A percentile compares a stretch with the other conserved stretches of the same genome.
Conservation (phyloP, 1,284 basidiomycete genomes). For the Nidula niveotomentosa region DNA sequence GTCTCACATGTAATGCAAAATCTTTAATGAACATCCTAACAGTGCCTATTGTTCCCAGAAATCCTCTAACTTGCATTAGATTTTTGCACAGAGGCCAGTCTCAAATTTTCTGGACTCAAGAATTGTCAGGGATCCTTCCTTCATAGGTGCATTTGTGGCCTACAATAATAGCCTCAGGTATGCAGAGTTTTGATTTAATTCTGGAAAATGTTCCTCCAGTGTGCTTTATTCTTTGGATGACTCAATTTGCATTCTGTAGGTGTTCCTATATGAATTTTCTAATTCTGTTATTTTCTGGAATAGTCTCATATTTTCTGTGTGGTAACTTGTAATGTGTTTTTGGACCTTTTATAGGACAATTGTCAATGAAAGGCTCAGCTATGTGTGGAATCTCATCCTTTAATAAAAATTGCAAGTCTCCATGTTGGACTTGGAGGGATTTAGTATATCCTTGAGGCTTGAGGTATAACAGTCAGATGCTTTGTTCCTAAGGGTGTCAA, state of each 20-base stretch:
- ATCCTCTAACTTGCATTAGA: slow-evolving; percentile 8
- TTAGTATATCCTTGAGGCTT: slow-evolving; percentile 33
- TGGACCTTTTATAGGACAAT: slow-evolving; percentile 27
- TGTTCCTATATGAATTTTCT: slow-evolving; percentile 33
- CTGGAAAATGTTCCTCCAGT: slow-evolving; percentile 15
- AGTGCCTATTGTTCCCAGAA: slow-evolving; percentile 22
- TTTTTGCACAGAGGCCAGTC: slow-evolving; percentile 7
- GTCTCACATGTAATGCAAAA: slow-evolving; percentile 17
- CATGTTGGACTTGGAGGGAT: slow-evolving; percentile 26
- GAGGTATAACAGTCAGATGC: slow-evolving; percentile 11
- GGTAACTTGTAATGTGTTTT: slow-evolving; percentile 17
- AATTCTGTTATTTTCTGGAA: slow-evolving; percentile 26
- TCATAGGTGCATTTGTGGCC: slow-evolving; percentile 15
- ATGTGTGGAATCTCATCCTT: slow-evolving; percentile 27
- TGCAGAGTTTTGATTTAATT: slow-evolving; percentile 19
- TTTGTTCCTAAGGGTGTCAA: slow-evolving; percentile 15
- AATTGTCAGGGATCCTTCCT: slow-evolving; percentile 10
- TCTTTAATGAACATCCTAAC: slow-evolving; percentile 22
- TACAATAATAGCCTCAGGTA: slow-evolving; percentile 9
- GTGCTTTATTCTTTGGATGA: slow-evolving; percentile 15
- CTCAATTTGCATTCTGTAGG: slow-evolving; percentile 19
- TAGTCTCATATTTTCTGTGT: slow-evolving; percentile 19
- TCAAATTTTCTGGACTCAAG: slow-evolving; percentile 3
- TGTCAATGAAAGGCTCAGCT: slow-evolving; percentile 27
- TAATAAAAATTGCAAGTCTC: slow-evolving; percentile 26